Conservation (phyloP, 495 filamentous ascomycete genomes). For the Penicillium robsamsonii region DNA sequence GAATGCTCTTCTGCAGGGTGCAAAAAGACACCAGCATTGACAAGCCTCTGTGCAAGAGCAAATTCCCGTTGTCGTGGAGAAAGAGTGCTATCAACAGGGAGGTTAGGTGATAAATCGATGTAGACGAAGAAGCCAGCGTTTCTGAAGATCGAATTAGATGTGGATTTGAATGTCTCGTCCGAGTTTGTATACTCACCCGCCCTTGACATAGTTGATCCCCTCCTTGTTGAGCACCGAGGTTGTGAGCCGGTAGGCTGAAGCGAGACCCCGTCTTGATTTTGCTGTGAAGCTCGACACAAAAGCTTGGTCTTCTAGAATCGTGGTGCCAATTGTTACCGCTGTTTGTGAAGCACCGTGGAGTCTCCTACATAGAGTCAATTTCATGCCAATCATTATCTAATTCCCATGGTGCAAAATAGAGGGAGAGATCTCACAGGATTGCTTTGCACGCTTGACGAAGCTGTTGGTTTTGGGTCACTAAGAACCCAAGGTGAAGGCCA, state of each 20-base stretch:
- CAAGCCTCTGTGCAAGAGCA: constrained; percentile 35
- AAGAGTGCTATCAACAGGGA: constrained; percentile 3
- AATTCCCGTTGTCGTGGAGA: constrained; percentile 27
- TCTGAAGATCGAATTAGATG: constrained; percentile 13
- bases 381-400: not conserved
- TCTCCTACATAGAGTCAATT: constrained; percentile 22
- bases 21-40: constrained; percentile 44
- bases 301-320: constrained; percentile 36
- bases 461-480: constrained; percentile 42
- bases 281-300: constrained; percentile 32
- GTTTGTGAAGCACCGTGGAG: constrained; percentile 36
- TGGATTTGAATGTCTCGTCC: not conserved
- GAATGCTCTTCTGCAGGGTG: constrained; percentile 42
- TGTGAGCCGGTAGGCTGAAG: constrained; percentile 24
- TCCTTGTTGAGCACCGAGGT: constrained; percentile 27
- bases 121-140: constrained; percentile 56
- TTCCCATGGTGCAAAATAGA: not conserved
- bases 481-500: constrained; percentile 54
- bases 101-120: constrained; percentile 43
- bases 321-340: constrained; percentile 35
- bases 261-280: constrained; percentile 26
- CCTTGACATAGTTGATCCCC: constrained; percentile 35
- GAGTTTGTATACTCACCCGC: constrained; percentile 21
- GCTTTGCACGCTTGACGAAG: constrained; percentile 32
- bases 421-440: constrained; percentile 21